Evolutionary conservation across 1,284 basidiomycete genomes (phyloP).

Genomic region (Cryptococcus sp.): DNA sequence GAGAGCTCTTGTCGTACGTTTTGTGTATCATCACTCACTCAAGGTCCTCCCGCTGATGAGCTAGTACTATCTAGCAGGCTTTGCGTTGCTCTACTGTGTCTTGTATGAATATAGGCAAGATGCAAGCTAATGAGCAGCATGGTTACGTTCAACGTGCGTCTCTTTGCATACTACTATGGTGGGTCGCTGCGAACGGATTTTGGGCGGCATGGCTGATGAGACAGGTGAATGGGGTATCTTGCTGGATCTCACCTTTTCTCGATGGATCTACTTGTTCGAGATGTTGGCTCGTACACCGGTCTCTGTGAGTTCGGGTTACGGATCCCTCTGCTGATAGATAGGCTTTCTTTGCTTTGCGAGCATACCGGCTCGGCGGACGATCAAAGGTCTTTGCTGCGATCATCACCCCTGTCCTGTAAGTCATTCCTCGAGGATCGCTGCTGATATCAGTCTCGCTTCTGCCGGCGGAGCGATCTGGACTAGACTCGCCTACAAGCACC

Average conservation of each 20-base stretch:
- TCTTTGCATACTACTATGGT: conserved; percentile 1
- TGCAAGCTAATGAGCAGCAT: background rate
- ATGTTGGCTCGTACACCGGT: conserved; percentile 1
- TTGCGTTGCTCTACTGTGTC: background rate
- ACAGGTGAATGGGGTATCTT: conserved; percentile 4
- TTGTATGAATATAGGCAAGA: background rate
- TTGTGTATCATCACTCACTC: background rate
- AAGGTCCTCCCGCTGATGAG: background rate
- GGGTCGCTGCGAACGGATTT: background rate
- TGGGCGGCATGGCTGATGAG: background rate
- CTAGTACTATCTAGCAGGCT: background rate
- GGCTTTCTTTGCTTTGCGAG: conserved; percentile 4
- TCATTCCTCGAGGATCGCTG: background rate
- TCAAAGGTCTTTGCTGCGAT: background rate
- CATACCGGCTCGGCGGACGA: background rate
- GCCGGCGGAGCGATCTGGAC: conserved; percentile 4
- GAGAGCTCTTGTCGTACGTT: background rate
- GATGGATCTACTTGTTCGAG: conserved; percentile 1
- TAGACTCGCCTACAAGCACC: background rate
- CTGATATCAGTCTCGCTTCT: conserved; percentile 1
- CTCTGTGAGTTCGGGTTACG: background rate
- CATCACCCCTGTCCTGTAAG: background rate
- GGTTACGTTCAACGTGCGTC: background rate
- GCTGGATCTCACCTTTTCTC: background rate
- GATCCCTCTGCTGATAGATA: background rate